phyloP scores from a whole-genome alignment of 2,329 filamentous ascomycete genomes.

The Scortechinia acanthostroma region DNA sequence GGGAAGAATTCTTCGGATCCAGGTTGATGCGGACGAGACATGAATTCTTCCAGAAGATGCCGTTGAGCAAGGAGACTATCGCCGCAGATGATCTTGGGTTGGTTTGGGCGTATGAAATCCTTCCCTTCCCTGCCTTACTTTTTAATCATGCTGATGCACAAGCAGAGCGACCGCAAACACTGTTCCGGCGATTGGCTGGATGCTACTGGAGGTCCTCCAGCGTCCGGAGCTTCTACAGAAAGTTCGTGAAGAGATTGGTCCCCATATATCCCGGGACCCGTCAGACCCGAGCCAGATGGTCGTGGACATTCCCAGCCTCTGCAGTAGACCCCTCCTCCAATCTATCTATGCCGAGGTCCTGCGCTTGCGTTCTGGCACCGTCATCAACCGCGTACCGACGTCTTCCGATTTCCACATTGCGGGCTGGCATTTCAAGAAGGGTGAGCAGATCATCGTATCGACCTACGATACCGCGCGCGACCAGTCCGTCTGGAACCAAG shows the following conservation, averaged over 20 bases:
- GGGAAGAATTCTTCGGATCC: conserved; percentile 12
- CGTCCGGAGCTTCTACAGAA: no score
- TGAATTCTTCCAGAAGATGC: neutral
- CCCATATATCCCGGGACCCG: conserved; percentile 10
- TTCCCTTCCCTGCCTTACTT: no score
- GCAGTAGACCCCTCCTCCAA: conserved; percentile 15
- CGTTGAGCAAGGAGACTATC: conserved; percentile 5
- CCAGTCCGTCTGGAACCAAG: conserved; percentile 12
- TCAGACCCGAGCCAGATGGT: conserved; percentile 11
- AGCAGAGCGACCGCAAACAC: conserved; percentile 13
- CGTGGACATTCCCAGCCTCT: conserved; percentile 11
- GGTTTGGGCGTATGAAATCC: conserved; percentile 10
- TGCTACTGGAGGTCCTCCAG: conserved; percentile 12
- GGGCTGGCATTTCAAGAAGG: conserved; percentile 12
- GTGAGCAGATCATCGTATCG: conserved; percentile 9
- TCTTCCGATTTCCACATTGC: conserved; percentile 11
- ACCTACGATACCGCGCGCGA: conserved; percentile 12
- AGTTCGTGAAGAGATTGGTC: conserved; percentile 8
- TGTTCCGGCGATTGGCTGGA: conserved; percentile 13
- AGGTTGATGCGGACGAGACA: conserved; percentile 15
- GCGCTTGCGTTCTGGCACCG: conserved; percentile 13
- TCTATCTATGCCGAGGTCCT: conserved; percentile 24
- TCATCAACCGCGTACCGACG: conserved; percentile 10
- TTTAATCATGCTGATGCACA: conserved; percentile 4
- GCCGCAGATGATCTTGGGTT: conserved; percentile 10